These are phyloP conservation scores for Durio zibethinus DNA, from an alignment of 345 rosid genomes.

Conservation along the genomic window DNA sequence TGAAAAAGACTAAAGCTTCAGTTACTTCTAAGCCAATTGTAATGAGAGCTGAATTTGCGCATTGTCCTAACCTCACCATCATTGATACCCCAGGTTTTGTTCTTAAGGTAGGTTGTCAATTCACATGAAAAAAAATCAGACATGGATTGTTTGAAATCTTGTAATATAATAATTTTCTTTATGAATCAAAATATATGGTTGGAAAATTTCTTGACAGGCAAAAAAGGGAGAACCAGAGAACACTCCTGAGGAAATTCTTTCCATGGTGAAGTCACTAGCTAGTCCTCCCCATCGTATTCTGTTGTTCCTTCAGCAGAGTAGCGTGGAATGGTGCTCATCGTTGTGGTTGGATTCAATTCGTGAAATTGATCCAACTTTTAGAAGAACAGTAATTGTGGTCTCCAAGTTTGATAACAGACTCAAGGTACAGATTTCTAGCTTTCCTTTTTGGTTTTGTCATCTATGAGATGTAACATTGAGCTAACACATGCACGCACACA, in stretches of 20 bases:
- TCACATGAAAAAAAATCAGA: too few relatives aligned
- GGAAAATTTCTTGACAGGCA: slow-evolving; percentile 42
- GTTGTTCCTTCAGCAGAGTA: slow-evolving; percentile 90
- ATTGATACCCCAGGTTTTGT: slow-evolving; percentile 96
- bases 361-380: slow-evolving; percentile 82
- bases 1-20: slow-evolving; percentile 67
- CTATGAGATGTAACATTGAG: not conserved
- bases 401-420: slow-evolving; percentile 96
- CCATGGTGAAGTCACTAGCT: slow-evolving; percentile 88
- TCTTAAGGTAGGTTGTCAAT: slow-evolving; percentile 56
- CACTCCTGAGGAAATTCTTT: slow-evolving; percentile 83
- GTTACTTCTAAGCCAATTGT: slow-evolving; percentile 89
- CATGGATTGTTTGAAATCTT: not conserved
- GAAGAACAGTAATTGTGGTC: slow-evolving; percentile 79
- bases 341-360: slow-evolving; percentile 89
- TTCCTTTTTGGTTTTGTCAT: not conserved
- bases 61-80: slow-evolving; percentile 89
- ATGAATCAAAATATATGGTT: slow-evolving; percentile 3
- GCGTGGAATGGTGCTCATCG: slow-evolving; percentile 98
- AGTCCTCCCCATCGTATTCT: slow-evolving; percentile 96
- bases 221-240: slow-evolving; percentile 96
- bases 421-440: slow-evolving; percentile 47
- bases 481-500: not conserved
- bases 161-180: not conserved
- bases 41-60: slow-evolving; percentile 96